A percentile compares a stretch with the other conserved stretches of the same genome.
These are phyloP conservation scores for Exophiala xenobiotica DNA, from an alignment of 2,329 filamentous ascomycete genomes.

Conservation along the genomic window DNA sequence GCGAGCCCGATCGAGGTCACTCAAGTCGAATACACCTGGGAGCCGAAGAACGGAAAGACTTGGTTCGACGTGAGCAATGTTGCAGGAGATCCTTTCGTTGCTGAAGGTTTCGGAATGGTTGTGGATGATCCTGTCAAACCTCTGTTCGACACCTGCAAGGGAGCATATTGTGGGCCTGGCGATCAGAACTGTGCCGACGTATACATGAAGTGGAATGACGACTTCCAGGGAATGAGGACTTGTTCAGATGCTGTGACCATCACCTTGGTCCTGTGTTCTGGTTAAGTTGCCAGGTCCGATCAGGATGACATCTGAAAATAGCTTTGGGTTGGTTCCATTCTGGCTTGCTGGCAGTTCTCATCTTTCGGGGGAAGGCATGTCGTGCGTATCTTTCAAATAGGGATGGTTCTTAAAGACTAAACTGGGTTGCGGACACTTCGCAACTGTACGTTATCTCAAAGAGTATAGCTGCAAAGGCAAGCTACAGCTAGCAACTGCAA, in stretches of 20 bases:
- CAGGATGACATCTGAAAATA: no score
- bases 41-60: slow-evolving; percentile 34
- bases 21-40: slow-evolving; percentile 41
- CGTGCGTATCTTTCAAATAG: no score
- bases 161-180: slow-evolving; percentile 12
- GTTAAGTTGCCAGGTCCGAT: no score
- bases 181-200: slow-evolving; percentile 9
- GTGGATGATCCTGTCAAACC: slow-evolving; percentile 7
- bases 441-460: no score
- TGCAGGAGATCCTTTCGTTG: slow-evolving; percentile 41
- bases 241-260: slow-evolving; percentile 15
- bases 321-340: no score
- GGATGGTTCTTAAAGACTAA: no score
- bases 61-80: slow-evolving; percentile 46
- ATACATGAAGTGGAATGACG: slow-evolving; percentile 20
- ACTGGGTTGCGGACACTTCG: no score
- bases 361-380: no score
- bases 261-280: slow-evolving; percentile 12
- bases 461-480: no score
- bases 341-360: no score
- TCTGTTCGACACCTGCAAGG: slow-evolving; percentile 6
- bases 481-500: no score
- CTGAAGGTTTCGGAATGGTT: slow-evolving; percentile 18
- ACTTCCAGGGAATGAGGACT: slow-evolving; percentile 20
- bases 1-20: slow-evolving; percentile 12